These are phyloP conservation scores for Phialophora verrucosa DNA, from an alignment of 2,329 filamentous ascomycete species.

Conservation along the genomic window DNA sequence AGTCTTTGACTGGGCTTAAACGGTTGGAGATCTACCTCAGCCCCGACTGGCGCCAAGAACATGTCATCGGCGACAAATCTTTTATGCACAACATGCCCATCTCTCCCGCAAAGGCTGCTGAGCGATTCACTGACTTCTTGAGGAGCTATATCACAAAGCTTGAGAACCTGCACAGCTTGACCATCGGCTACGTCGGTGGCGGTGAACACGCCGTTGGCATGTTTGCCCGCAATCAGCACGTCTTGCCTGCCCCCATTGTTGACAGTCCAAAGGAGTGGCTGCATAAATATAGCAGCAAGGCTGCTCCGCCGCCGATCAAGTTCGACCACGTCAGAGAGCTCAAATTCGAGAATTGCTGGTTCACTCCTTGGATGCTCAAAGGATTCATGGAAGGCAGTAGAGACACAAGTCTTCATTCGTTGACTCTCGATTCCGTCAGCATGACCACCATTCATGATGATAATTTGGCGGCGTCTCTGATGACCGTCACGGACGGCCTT, in stretches of 20 bases:
- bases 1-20: slow-evolving; percentile 59
- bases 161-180: slow-evolving; percentile 62
- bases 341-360: slow-evolving; percentile 72
- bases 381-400: slow-evolving; percentile 59
- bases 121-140: slow-evolving; percentile 61
- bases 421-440: slow-evolving; percentile 70
- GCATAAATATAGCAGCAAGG: slow-evolving; percentile 11
- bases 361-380: slow-evolving; percentile 63
- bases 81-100: slow-evolving; percentile 57
- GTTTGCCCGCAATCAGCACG: slow-evolving; percentile 65
- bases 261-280: slow-evolving; percentile 31
- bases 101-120: slow-evolving; percentile 59
- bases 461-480: slow-evolving; percentile 20
- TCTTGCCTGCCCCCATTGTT: slow-evolving; percentile 63
- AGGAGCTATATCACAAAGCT: slow-evolving; percentile 56
- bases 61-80: slow-evolving; percentile 60
- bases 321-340: slow-evolving; percentile 65
- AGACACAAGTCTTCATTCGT: slow-evolving; percentile 54
- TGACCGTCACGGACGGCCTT: slow-evolving; percentile 24
- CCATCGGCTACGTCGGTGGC: slow-evolving; percentile 70
- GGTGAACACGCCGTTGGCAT: slow-evolving; percentile 69
- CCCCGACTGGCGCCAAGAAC: slow-evolving; percentile 66
- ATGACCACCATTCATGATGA: slow-evolving; percentile 56
- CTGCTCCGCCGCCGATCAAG: slow-evolving; percentile 49
- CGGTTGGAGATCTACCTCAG: slow-evolving; percentile 66